phyloP scores from a whole-genome alignment of 352 stramenopile species.

The Pythium volutum region DNA sequence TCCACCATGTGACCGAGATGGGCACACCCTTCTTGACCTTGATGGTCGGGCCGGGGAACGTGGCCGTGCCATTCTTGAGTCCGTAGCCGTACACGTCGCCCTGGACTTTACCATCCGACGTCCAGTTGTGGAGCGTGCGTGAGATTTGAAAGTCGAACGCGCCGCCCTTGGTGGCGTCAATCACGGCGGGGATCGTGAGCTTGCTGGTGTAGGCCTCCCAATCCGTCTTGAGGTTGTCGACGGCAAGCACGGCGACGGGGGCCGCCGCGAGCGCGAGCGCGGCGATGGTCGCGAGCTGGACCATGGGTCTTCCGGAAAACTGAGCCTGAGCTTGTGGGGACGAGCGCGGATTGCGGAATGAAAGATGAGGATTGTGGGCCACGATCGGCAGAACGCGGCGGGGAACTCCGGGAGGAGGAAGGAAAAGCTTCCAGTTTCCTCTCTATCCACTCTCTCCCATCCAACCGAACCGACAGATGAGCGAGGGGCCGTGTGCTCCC shows the following conservation, averaged over 20 bases:
- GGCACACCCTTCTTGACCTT: constrained; percentile 31
- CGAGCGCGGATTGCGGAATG: constrained; percentile 23
- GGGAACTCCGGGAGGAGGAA: constrained; percentile 20
- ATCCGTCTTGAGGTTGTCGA: constrained; percentile 33
- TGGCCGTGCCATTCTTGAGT: constrained; percentile 23
- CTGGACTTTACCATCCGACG: constrained; percentile 23
- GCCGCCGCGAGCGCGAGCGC: constrained; percentile 15
- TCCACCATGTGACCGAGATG: constrained; percentile 39
- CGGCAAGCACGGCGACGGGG: constrained; percentile 5
- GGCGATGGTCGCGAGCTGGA: constrained; percentile 7
- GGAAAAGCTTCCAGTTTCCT: background rate
- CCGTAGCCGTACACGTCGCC: constrained; percentile 36
- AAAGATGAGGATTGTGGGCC: constrained; percentile 15
- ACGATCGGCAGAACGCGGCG: constrained; percentile 53
- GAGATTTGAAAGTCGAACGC: constrained; percentile 38
- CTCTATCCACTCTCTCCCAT: background rate
- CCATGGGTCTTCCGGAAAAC: background rate
- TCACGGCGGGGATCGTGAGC: constrained; percentile 35
- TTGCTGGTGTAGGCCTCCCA: constrained; percentile 34
- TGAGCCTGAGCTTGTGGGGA: constrained; percentile 22
- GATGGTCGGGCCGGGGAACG: constrained; percentile 37
- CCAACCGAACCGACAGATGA: background rate
- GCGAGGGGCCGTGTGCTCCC: background rate
- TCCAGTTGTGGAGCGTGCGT: constrained; percentile 30
- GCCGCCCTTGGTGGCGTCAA: constrained; percentile 38